phyloP scores from a whole-genome alignment of 2,329 filamentous ascomycete genomes.

The Phaeosphaeriaceae sp. region DNA sequence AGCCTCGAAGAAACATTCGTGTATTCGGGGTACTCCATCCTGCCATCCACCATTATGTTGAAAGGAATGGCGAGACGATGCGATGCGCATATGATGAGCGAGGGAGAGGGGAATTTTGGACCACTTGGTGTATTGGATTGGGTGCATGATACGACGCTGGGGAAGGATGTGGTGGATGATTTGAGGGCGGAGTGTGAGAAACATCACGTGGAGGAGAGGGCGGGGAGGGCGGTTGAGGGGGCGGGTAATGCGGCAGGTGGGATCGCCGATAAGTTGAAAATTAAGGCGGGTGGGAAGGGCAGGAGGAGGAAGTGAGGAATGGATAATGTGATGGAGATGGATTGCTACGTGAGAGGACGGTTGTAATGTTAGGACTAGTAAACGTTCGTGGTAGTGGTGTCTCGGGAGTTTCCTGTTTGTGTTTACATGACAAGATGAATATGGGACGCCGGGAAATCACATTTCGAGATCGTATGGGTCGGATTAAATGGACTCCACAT shows the following conservation, averaged over 20 bases:
- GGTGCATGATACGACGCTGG: constrained; percentile 48
- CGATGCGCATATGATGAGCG: constrained; percentile 66
- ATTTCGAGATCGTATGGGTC: background rate
- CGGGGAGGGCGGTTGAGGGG: constrained; percentile 46
- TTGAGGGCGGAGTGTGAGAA: constrained; percentile 64
- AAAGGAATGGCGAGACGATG: constrained; percentile 64
- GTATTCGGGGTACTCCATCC: constrained; percentile 71
- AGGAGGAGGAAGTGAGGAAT: constrained; percentile 28
- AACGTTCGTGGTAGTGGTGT: background rate
- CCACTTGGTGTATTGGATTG: constrained; percentile 65
- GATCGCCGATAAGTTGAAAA: constrained; percentile 36
- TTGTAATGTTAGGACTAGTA: background rate
- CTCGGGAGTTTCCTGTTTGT: background rate
- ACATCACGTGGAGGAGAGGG: constrained; percentile 58
- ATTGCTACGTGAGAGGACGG: background rate
- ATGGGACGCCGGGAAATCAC: no score
- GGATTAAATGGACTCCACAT: background rate
- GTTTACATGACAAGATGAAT: background rate
- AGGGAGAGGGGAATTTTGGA: constrained; percentile 67
- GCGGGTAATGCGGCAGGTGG: constrained; percentile 42
- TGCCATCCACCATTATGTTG: constrained; percentile 66
- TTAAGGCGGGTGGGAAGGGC: constrained; percentile 33
- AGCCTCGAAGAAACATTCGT: constrained; percentile 73
- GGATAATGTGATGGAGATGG: background rate
- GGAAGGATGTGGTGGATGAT: constrained; percentile 67